Evolutionary conservation across 331 rosid genomes (phyloP), one percentile per base, ranked within the genome.

Genomic region (Erythrophleum ivorense): DNA sequence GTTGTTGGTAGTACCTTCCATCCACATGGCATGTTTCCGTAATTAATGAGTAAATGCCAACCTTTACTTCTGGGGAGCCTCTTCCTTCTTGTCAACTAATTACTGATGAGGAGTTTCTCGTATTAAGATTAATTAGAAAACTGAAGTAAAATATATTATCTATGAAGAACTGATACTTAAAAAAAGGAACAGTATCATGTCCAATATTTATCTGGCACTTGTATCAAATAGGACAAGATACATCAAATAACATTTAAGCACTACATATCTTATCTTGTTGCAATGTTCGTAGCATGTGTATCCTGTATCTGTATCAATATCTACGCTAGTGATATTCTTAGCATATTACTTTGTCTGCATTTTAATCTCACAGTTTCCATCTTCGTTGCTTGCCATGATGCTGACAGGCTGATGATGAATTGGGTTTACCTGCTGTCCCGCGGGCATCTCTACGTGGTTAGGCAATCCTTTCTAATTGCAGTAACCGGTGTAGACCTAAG

Each of bases 361-460:
- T 66, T 36, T 2, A 36, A 57, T 38, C 8, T 73, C 45, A 14
- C 48, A 40, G 50, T 45, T 45, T 54, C 41, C 43, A 33, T 88
- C 53, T 71, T 82, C 80, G 79, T 18, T 76, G 78, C 38, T 71
- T 49, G 71, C 65, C 46, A 70, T 57, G 75, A 49, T 78, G 43
- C 46, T 84, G 80, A 81, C 94, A 95, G 97, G 81, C 80, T 57
- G 93, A 91, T 58, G 97, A 93, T 3, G 98, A 95, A 86, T 70
- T 92, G 75, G 97, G 97, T 43, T 92, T 95, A 79, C 98, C 97
- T 21, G 81, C 97, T 59, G 97, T 89, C 41, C 98, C 97, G 9
- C 92, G 93, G 71, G 91, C 98, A 73, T 81, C 97, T 1, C 52
- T 92, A 62, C 97, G 97, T 3, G 95, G 84, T 78, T 95, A 85